Conservation (phyloP, 306 rosid species). For the Medicago truncatula region DNA sequence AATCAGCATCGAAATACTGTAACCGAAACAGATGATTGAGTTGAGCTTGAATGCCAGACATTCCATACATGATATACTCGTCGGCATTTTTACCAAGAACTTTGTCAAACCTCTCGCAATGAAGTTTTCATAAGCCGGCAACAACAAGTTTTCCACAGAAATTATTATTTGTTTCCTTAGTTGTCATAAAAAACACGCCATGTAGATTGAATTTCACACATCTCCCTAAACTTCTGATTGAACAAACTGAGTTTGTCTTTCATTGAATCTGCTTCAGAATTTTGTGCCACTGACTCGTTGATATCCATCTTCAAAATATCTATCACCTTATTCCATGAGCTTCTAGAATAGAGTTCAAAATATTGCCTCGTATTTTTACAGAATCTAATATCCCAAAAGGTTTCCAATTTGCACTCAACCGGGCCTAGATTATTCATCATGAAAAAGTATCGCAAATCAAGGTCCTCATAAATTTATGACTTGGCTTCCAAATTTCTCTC, state of each 20-base stretch:
- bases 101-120: conserved; percentile 57
- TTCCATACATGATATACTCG: conserved; percentile 56
- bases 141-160: conserved; percentile 22
- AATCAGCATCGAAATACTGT: background rate
- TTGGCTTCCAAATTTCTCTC: conserved; percentile 70
- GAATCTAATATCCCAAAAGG: background rate
- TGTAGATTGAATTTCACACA: background rate
- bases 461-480: conserved; percentile 62
- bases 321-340: background rate
- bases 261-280: conserved; percentile 21
- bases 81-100: conserved; percentile 61
- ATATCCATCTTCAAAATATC: background rate
- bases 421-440: conserved; percentile 1
- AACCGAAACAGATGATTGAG: background rate
- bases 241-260: background rate
- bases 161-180: background rate
- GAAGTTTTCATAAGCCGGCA: conserved; percentile 73
- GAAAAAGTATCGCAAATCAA: conserved; percentile 48
- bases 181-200: background rate
- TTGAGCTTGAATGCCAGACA: background rate
- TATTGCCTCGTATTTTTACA: background rate
- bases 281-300: background rate
- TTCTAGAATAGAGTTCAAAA: conserved; percentile 6
- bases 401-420: background rate
- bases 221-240: background rate